A percentile compares a stretch with the other conserved stretches of the same genome.
Conservation (phyloP, 2,329 filamentous ascomycete genomes). For the Cercospora sp. region DNA sequence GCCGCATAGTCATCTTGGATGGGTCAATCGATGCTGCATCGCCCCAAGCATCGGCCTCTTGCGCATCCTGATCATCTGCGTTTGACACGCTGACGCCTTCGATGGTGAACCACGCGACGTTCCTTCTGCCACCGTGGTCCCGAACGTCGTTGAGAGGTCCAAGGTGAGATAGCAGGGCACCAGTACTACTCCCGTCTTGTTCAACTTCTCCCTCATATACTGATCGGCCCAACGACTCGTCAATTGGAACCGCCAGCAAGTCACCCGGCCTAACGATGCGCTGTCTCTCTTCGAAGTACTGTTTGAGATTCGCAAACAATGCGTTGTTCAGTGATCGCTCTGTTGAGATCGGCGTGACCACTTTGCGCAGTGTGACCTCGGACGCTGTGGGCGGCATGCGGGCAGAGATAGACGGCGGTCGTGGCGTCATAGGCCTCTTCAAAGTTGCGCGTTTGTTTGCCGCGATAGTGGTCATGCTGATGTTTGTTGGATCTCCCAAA, state of each 20-base stretch:
- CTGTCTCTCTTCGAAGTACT: slow-evolving; percentile 79
- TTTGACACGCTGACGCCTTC: slow-evolving; percentile 63
- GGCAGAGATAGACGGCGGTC: slow-evolving; percentile 40
- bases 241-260: slow-evolving; percentile 82
- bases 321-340: slow-evolving; percentile 83
- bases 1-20: slow-evolving; percentile 82
- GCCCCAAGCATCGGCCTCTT: slow-evolving; percentile 74
- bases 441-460: slow-evolving; percentile 42
- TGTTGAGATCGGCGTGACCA: slow-evolving; percentile 84
- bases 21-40: slow-evolving; percentile 84
- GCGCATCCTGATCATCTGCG: slow-evolving; percentile 55
- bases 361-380: slow-evolving; percentile 84
- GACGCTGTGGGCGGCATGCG: slow-evolving; percentile 61
- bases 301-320: slow-evolving; percentile 81
- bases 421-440: slow-evolving; percentile 39
- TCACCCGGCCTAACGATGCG: slow-evolving; percentile 85
- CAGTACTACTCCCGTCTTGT: slow-evolving; percentile 63
- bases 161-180: slow-evolving; percentile 45
- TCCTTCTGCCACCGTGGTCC: slow-evolving; percentile 45
- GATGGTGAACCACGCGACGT: slow-evolving; percentile 90
- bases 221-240: slow-evolving; percentile 78
- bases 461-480: slow-evolving; percentile 70
- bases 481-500: slow-evolving; percentile 72
- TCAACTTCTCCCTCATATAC: slow-evolving; percentile 70
- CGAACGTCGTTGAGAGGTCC: slow-evolving; percentile 50